These are phyloP conservation scores for Thelonectria olida DNA, from an alignment of 2,329 filamentous ascomycete species.

Conservation along the genomic window DNA sequence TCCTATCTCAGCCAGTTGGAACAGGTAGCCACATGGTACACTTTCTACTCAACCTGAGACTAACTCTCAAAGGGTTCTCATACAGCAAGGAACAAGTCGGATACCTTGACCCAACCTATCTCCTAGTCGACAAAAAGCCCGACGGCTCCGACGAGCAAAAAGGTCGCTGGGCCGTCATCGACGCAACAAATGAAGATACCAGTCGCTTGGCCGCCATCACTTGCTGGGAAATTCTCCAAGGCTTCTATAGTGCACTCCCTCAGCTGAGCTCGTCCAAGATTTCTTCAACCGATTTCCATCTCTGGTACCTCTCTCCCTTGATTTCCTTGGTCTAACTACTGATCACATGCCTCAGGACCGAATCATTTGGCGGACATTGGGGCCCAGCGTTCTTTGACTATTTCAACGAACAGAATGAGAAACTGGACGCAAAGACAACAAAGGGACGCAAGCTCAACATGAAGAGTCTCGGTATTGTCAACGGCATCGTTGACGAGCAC, in stretches of 20 bases:
- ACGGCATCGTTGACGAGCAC: conserved; percentile 18
- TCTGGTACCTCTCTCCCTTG: conserved; percentile 8
- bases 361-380: conserved; percentile 24
- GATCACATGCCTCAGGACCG: neutral
- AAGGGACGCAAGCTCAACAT: conserved; percentile 22
- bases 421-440: neutral
- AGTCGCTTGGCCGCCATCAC: conserved; percentile 16
- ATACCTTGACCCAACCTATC: conserved; percentile 21
- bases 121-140: conserved; percentile 13
- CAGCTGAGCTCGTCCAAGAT: conserved; percentile 14
- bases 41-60: neutral
- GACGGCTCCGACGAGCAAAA: neutral
- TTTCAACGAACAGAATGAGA: conserved; percentile 19
- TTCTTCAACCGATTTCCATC: conserved; percentile 16
- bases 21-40: neutral
- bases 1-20: conserved; percentile 23
- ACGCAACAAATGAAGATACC: conserved; percentile 16
- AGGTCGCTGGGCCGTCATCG: conserved; percentile 18
- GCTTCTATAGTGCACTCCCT: conserved; percentile 19
- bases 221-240: conserved; percentile 23
- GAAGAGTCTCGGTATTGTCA: conserved; percentile 24
- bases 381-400: conserved; percentile 22
- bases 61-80: conserved; percentile 7
- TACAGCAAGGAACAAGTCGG: conserved; percentile 18
- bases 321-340: neutral